Evolutionary conservation across 768 basidiomycete genomes (phyloP).

Genomic region (Termitomyces sp.): DNA sequence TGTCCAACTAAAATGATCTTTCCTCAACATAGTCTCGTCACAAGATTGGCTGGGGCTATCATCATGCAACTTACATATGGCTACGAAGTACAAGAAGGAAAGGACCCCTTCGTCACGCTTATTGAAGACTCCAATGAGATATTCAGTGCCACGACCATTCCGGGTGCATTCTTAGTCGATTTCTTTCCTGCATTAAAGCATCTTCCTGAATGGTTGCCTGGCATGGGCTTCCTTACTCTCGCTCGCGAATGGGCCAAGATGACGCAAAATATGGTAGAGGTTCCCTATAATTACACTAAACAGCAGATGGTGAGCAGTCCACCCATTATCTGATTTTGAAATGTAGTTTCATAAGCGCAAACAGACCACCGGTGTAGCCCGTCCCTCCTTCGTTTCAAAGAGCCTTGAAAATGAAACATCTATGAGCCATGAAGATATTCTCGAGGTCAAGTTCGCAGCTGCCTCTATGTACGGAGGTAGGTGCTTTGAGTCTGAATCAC

Average conservation of each 20-base stretch:
- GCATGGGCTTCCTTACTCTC: conserved; percentile 46
- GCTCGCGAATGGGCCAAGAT: conserved; percentile 39
- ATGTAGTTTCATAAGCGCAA: not conserved
- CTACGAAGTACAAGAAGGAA: conserved; percentile 48
- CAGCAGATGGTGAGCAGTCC: conserved; percentile 39
- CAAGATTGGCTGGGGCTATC: conserved; percentile 47
- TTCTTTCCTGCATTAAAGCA: conserved; percentile 38
- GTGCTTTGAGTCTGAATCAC: conserved; percentile 3
- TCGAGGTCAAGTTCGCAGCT: conserved; percentile 39
- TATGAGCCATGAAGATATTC: conserved; percentile 28
- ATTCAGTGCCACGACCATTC: conserved; percentile 45
- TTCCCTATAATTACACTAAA: conserved; percentile 41
- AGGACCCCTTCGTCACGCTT: conserved; percentile 48
- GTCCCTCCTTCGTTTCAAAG: conserved; percentile 40
- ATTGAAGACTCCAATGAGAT: conserved; percentile 50
- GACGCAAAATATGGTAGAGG: conserved; percentile 34
- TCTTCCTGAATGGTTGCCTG: conserved; percentile 57
- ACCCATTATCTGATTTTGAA: not conserved
- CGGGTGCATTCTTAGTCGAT: conserved; percentile 45
- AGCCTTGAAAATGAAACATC: conserved; percentile 33
- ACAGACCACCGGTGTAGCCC: conserved; percentile 39
- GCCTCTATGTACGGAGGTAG: conserved; percentile 43
- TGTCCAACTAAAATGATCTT: conserved; percentile 14
- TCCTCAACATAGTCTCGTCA: not conserved
- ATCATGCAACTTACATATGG: conserved; percentile 56